These are phyloP conservation scores for Acanthamoeba castellanii DNA, from an alignment of 208 protist species.

Conservation along the genomic window DNA sequence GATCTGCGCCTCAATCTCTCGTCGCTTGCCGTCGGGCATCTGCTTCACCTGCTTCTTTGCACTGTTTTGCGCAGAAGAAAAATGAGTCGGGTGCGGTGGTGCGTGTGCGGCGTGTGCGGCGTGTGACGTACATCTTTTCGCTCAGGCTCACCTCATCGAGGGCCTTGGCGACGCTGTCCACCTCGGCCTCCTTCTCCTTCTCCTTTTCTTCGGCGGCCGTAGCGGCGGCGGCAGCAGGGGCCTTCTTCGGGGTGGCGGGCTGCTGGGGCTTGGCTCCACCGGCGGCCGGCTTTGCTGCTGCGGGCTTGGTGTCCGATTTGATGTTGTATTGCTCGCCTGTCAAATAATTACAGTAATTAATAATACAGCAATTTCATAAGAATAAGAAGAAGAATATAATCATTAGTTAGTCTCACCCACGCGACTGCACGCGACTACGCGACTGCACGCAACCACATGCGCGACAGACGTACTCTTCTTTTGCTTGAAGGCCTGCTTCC, in stretches of 20 bases:
- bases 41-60: slow-evolving; percentile 28
- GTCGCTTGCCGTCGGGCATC: slow-evolving; percentile 23
- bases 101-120: neutral
- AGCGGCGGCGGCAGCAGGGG: neutral
- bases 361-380: neutral
- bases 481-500: slow-evolving; percentile 62
- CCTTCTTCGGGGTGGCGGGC: neutral
- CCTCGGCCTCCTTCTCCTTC: neutral
- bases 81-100: too few relatives aligned
- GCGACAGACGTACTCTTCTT: slow-evolving; percentile 19
- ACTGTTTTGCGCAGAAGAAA: neutral
- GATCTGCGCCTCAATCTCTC: slow-evolving; percentile 36
- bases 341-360: neutral
- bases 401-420: too few relatives aligned
- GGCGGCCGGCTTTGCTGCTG: neutral
- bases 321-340: slow-evolving; percentile 41
- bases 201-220: neutral
- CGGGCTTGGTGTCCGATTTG: slow-evolving; percentile 17
- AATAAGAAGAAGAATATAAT: neutral
- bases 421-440: too few relatives aligned
- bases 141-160: slow-evolving; percentile 30
- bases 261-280: neutral
- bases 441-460: neutral
- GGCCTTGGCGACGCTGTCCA: neutral
- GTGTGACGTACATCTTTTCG: neutral